phyloP scores from a whole-genome alignment of 2,329 filamentous ascomycete genomes.

The Aspergillus sp. region DNA sequence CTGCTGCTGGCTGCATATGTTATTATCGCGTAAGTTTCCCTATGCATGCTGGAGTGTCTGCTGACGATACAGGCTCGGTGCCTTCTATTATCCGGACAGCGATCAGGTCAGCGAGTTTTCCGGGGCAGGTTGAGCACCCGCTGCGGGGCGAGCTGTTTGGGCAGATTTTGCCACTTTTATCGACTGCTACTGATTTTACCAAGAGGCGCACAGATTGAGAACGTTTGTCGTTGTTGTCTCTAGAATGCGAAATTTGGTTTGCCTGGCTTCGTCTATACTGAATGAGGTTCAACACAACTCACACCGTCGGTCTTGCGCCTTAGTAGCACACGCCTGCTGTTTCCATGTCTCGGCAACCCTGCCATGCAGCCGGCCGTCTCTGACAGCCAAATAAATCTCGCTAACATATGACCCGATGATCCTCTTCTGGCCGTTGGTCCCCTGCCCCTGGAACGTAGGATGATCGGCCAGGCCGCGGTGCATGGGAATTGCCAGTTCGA shows the following conservation, averaged over 20 bases:
- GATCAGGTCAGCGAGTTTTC: slow-evolving; percentile 20
- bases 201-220: too few species aligned
- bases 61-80: too few species aligned
- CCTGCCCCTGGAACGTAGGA: slow-evolving; percentile 7
- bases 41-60: too few species aligned
- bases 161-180: too few species aligned
- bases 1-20: slow-evolving; percentile 67
- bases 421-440: slow-evolving; percentile 4
- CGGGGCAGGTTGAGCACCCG: too few species aligned
- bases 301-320: too few species aligned
- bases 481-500: slow-evolving; percentile 23
- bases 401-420: slow-evolving; percentile 16
- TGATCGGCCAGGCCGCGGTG: slow-evolving; percentile 24
- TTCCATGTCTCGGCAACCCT: background rate
- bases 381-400: slow-evolving; percentile 16
- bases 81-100: slow-evolving; percentile 28
- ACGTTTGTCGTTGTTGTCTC: too few species aligned
- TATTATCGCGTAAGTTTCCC: slow-evolving; percentile 57
- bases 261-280: too few species aligned
- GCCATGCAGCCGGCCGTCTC: slow-evolving; percentile 6
- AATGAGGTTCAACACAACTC: too few species aligned
- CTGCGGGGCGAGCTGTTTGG: too few species aligned
- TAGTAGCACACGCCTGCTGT: background rate
- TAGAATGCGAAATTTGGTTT: too few species aligned
- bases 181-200: too few species aligned